phyloP scores from a whole-genome alignment of 768 basidiomycete genomes.

The Boletus rubroflammeus region DNA sequence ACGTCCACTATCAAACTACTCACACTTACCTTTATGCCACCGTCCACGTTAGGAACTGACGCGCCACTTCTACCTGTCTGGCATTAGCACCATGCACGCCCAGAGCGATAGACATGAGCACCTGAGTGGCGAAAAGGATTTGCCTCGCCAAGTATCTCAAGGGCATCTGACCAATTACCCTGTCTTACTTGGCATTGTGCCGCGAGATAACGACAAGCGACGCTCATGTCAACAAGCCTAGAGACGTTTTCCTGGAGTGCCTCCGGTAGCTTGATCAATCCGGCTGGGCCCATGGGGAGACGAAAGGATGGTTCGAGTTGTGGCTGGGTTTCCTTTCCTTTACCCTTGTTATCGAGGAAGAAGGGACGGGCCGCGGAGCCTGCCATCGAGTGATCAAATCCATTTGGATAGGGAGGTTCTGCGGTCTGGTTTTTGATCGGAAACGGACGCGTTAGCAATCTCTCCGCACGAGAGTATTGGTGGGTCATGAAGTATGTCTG shows the following conservation, averaged over 20 bases:
- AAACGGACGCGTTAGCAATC: constrained; percentile 85
- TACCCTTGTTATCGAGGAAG: constrained; percentile 48
- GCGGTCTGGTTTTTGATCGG: constrained; percentile 46
- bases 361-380: constrained; percentile 41
- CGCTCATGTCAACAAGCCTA: constrained; percentile 87
- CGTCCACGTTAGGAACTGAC: constrained; percentile 77
- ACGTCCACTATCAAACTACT: background rate
- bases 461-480: constrained; percentile 92
- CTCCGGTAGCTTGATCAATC: constrained; percentile 66
- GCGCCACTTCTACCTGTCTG: constrained; percentile 57
- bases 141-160: constrained; percentile 89
- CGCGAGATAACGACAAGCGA: constrained; percentile 94
- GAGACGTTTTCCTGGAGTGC: constrained; percentile 63
- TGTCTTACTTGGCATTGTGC: constrained; percentile 92
- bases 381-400: constrained; percentile 14
- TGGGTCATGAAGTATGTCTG: constrained; percentile 96
- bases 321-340: constrained; percentile 52
- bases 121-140: constrained; percentile 82
- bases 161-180: constrained; percentile 88
- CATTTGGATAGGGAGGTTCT: constrained; percentile 29
- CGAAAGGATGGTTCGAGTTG: constrained; percentile 42
- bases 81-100: constrained; percentile 5
- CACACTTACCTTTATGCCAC: constrained; percentile 82
- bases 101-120: constrained; percentile 24
- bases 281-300: constrained; percentile 68